Evolutionary conservation across 2,329 filamentous ascomycete genomes (phyloP).

Genomic region (Coccinonectria pachysandricola): DNA sequence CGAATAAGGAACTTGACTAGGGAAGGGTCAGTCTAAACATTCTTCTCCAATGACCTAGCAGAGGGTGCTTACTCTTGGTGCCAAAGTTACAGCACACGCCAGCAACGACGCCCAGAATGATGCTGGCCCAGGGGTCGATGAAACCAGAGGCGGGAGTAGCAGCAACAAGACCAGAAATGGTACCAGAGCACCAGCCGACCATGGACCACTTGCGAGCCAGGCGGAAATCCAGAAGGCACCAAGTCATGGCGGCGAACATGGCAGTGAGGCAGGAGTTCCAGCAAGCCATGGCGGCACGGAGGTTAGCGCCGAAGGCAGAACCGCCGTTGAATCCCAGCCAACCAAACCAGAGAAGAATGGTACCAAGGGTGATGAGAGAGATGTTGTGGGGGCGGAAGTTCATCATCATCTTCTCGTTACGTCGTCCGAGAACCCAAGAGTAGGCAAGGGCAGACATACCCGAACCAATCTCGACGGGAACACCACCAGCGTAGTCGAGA

Average conservation of each 20-base stretch:
- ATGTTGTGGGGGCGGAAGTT: constrained; percentile 99
- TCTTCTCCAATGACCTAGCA: no score
- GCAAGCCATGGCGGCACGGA: constrained; percentile 90
- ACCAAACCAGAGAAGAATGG: constrained; percentile 93
- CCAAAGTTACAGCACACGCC: constrained; percentile 58
- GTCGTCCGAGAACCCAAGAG: constrained; percentile 87
- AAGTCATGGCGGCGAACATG: constrained; percentile 84
- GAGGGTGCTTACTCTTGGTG: constrained; percentile 39
- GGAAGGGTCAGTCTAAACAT: no score
- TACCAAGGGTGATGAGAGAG: constrained; percentile 90
- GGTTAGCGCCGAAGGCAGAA: constrained; percentile 85
- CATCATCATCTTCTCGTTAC: constrained; percentile 99
- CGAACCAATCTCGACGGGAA: constrained; percentile 93
- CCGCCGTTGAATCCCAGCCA: constrained; percentile 99
- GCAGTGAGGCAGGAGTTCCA: constrained; percentile 96
- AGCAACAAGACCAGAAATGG: constrained; percentile 60
- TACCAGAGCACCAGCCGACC: constrained; percentile 63
- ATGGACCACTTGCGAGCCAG: constrained; percentile 88
- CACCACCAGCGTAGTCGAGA: constrained; percentile 91
- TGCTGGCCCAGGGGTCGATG: constrained; percentile 56
- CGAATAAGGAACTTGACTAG: constrained; percentile 49
- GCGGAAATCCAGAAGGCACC: constrained; percentile 92
- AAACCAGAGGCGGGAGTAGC: constrained; percentile 61
- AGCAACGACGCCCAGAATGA: constrained; percentile 56
- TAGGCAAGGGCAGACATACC: constrained; percentile 90